Evolutionary conservation across 345 rosid species (phyloP).

Genomic region (Nasturtium officinale): DNA sequence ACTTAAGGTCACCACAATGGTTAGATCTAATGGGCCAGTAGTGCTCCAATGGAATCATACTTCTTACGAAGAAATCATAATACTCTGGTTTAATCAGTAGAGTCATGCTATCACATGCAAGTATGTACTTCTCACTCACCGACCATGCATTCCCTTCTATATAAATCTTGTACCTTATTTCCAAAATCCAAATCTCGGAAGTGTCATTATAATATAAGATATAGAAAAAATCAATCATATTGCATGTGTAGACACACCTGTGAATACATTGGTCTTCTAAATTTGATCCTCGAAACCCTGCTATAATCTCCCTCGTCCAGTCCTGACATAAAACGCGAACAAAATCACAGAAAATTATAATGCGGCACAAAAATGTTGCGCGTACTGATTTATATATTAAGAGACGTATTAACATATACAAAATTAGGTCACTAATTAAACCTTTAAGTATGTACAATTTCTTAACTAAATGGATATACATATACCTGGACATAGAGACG

Average conservation of each 20-base stretch:
- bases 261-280: slow-evolving; percentile 61
- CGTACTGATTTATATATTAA: no score
- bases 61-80: slow-evolving; percentile 51
- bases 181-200: background rate
- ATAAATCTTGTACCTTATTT: slow-evolving; percentile 53
- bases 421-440: no score
- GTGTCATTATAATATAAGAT: no score
- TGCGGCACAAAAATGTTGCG: no score
- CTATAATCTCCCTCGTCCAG: slow-evolving; percentile 43
- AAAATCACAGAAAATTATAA: no score
- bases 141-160: slow-evolving; percentile 61
- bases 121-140: slow-evolving; percentile 55
- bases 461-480: no score
- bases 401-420: no score
- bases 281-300: slow-evolving; percentile 49
- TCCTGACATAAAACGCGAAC: slow-evolving; percentile 28
- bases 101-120: slow-evolving; percentile 54
- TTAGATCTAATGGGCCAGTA: slow-evolving; percentile 55
- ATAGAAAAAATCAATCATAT: background rate
- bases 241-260: slow-evolving; percentile 36
- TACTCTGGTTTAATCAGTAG: slow-evolving; percentile 47
- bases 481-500: slow-evolving; percentile 51
- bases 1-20: slow-evolving; percentile 35
- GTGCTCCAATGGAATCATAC: slow-evolving; percentile 53
- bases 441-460: no score